Base-by-base conservation (phyloP, 345 rosid species). In the Brassica cretica region DNA sequence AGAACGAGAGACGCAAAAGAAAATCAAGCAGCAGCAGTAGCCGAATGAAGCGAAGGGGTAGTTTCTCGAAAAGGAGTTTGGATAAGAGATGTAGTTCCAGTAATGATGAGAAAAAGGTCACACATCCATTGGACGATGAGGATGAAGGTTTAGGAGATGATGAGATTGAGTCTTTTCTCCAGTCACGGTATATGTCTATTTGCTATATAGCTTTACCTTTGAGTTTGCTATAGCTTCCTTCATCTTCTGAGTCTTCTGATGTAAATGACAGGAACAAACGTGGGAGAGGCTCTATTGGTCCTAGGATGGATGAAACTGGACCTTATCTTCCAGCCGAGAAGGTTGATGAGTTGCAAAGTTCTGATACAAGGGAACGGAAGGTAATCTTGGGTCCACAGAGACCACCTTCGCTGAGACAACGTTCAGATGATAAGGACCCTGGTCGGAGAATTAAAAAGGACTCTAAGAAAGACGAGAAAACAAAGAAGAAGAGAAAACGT, bases 271-370 rank as follows among this genome's bases (percentile, higher is more conserved):
- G 98, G 83, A 84, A 79, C 41, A 92, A 94, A 83, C 94, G 95
- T 1, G 95, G 98, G 21, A 86, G 95, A 84, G 97, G 97, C 60
- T 86, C 92, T n/a, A 77, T 94, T 18, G 98, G 98, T 75, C 85
- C 94, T 3, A 89, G 94, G 85, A 94, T 90, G 97, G 98, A 92
- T 68, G 98, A 92, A 84, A 86, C 97, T 21, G 93, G 97, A 12
- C 98, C 98, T 10, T 90, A 87, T 67, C 96, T 87, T 69, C 87
- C 87, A 0, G 35, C 71, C 3, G 58, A 68, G 19, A 86, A 79
- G 53, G 82, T 49, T 27, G 76, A 66, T 61, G 15, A n/a, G 5
- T 58, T 88, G 55, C 29, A 79, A 55, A 61, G 68, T 25, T 65
- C 10, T 6, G 83, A 75, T 73, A 33, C 9, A 12, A 75, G 81